A percentile compares a stretch with the other conserved stretches of the same genome.
These are phyloP conservation scores for Apiosordaria backusii DNA, from an alignment of 495 filamentous ascomycete genomes.

Conservation along the genomic window DNA sequence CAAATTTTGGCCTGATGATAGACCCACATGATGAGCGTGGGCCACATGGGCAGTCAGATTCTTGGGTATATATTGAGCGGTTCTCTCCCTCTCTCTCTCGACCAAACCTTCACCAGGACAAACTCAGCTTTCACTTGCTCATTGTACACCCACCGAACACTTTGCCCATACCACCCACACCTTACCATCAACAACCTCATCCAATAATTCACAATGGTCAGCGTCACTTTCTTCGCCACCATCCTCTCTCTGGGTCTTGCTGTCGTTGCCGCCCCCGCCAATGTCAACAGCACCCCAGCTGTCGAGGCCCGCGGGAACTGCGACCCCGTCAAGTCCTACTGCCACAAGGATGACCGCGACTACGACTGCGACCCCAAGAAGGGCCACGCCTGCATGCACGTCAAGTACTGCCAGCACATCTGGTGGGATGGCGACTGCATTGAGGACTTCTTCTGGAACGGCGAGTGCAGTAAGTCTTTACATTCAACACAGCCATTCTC, in stretches of 20 bases:
- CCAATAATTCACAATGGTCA: not conserved
- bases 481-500: not conserved
- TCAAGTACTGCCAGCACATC: not conserved
- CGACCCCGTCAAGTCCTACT: not conserved
- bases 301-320: not conserved
- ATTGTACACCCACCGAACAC: no score
- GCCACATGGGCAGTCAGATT: no score
- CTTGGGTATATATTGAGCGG: no score
- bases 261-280: not conserved
- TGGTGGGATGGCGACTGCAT: not conserved
- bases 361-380: not conserved
- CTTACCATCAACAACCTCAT: no score
- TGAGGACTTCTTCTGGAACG: not conserved
- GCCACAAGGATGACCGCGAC: not conserved
- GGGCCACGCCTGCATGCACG: not conserved
- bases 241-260: not conserved
- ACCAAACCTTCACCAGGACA: no score
- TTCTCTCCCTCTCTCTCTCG: no score
- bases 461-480: not conserved
- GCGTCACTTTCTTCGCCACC: not conserved
- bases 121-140: no score
- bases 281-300: not conserved
- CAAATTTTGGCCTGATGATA: no score
- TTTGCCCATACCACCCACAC: no score
- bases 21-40: no score